Conservation (phyloP, 2,329 filamentous ascomycete genomes). For the Alternaria infectoria region DNA sequence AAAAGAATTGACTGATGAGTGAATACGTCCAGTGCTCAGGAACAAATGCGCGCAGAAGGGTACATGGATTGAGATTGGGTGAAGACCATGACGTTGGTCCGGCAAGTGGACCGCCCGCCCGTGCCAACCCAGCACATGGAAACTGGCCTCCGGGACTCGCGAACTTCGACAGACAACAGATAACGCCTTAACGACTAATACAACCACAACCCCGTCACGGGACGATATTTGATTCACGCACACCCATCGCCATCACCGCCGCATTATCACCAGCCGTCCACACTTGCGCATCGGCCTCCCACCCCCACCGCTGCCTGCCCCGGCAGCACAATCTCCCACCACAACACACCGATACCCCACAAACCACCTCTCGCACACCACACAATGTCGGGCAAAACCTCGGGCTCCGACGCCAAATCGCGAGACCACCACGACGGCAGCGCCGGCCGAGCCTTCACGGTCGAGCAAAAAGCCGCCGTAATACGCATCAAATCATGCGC, state of each 20-base stretch:
- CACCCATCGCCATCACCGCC: not conserved
- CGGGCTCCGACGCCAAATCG: conserved; percentile 51
- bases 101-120: conserved; percentile 15
- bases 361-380: conserved; percentile 19
- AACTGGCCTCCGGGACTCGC: conserved; percentile 33
- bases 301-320: conserved; percentile 9
- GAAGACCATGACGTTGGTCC: conserved; percentile 35
- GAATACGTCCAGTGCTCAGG: not conserved
- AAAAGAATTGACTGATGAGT: not conserved
- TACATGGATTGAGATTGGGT: conserved; percentile 18
- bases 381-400: conserved; percentile 52
- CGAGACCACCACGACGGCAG: conserved; percentile 79
- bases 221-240: not conserved
- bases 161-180: conserved; percentile 25
- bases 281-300: conserved; percentile 10
- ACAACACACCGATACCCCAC: conserved; percentile 5
- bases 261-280: not conserved
- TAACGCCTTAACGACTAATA: conserved; percentile 16
- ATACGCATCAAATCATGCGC: conserved; percentile 84
- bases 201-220: not conserved
- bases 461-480: conserved; percentile 90
- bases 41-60: not conserved
- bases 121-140: conserved; percentile 32
- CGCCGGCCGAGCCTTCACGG: conserved; percentile 78
- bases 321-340: conserved; percentile 11